A percentile compares a stretch with the other conserved stretches of the same genome.
Conservation (phyloP, 768 basidiomycete species). For the Mycena rebaudengoi region DNA sequence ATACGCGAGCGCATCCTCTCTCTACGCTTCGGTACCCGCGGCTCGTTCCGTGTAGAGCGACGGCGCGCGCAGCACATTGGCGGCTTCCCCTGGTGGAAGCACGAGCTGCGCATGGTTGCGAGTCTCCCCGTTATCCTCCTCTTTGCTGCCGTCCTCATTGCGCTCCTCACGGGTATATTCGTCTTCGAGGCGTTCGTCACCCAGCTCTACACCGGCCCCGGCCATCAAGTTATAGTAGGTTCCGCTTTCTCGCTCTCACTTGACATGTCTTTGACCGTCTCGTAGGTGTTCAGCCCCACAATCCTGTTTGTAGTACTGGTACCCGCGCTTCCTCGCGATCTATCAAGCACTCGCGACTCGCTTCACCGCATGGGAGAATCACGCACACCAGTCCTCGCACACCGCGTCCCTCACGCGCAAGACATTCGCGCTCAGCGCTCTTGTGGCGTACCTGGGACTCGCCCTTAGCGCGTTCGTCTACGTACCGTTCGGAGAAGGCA, state of each 20-base stretch:
- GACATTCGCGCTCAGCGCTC: slow-evolving; percentile 86
- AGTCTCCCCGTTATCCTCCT: slow-evolving; percentile 77
- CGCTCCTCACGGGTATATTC: slow-evolving; percentile 83
- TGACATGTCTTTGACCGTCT: slow-evolving; percentile 10
- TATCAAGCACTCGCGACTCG: slow-evolving; percentile 74
- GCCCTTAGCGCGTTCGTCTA: slow-evolving; percentile 95
- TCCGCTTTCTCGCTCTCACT: neutral
- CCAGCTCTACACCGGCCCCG: slow-evolving; percentile 88
- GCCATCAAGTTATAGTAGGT: slow-evolving; percentile 79
- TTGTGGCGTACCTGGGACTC: slow-evolving; percentile 93
- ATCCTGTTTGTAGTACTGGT: slow-evolving; percentile 83
- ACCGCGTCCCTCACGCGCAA: slow-evolving; percentile 87
- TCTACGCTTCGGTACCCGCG: slow-evolving; percentile 82
- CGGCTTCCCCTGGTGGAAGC: slow-evolving; percentile 75
- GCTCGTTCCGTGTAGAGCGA: slow-evolving; percentile 80
- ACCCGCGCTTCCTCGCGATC: slow-evolving; percentile 76
- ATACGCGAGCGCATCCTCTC: slow-evolving; percentile 86
- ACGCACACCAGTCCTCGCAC: slow-evolving; percentile 80
- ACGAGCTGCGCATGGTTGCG: slow-evolving; percentile 72
- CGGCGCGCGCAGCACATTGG: slow-evolving; percentile 66
- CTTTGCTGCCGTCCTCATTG: slow-evolving; percentile 74
- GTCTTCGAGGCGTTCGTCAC: slow-evolving; percentile 92
- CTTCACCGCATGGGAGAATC: slow-evolving; percentile 93
- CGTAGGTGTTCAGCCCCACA: slow-evolving; percentile 82
- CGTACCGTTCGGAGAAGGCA: slow-evolving; percentile 88